Base-by-base conservation (phyloP, 371 early-diverging fungal species). In the Nematocida ironsii region DNA sequence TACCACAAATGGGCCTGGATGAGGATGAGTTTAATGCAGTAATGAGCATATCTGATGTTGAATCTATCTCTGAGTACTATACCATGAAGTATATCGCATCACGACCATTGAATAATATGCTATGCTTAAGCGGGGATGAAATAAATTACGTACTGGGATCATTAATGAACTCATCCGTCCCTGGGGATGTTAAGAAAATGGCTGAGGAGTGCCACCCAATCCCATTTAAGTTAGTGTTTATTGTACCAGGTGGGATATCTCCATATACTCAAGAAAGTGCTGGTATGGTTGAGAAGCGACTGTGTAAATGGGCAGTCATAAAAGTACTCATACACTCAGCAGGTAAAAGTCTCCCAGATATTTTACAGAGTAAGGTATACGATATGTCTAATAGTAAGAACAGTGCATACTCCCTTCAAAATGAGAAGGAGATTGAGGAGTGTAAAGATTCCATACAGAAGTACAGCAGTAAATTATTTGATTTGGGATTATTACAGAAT, bases 11-110 rank as follows among this genome's bases (percentile, higher is more conserved):
- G 40, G 18, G 6, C 23, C 16, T 13, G 13, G 61, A 61, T 25
- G 1, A 1, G 6, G 66, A 39, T 1, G n/a, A 39, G 47, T 9
- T 18, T 64, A 16, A 4, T 42, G 20, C 7, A 0, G 16, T 7
- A 47, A 60, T 18, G 0, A 9, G 6, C 3, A 50, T 64, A 7
- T 7, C 27, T 33, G 16, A 33, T 11, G 52, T 67, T 27, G 50
- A 66, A n/a, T 52, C 80, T 27, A 68, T 78, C 23, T 56, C 80
- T 1, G 80, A 70, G 57, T 70, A 78, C 80, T 78, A 78, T 39
- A 68, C 70, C 5, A 11, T 42, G 42, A 54, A 78, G 80, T 78
- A 78, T 61, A 68, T 78, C 57, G 80, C 82, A 18, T 44, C 48
- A 1, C 44, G 67, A 1, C 39, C 45, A 5, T 3, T 60, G 20